phyloP scores from a whole-genome alignment of 2,329 filamentous ascomycete species.

The Colletotrichum sp. region DNA sequence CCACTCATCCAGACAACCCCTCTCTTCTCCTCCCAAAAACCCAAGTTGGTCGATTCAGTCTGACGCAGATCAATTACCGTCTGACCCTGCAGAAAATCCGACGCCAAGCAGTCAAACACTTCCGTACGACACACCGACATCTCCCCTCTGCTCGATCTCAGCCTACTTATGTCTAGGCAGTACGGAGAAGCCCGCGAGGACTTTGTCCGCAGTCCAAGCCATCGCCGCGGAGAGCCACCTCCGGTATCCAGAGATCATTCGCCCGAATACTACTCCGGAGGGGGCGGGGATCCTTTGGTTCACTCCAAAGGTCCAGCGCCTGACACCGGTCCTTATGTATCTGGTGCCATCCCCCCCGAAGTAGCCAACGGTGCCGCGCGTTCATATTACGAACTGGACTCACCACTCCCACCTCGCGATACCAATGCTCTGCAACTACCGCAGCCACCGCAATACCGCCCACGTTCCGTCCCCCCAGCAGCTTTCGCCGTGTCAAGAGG shows the following conservation, averaged over 20 bases:
- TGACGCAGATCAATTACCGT: not conserved
- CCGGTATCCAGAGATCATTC: slow-evolving; percentile 25
- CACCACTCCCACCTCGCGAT: not conserved
- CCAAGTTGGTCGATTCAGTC: not conserved
- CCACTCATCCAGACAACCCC: not conserved
- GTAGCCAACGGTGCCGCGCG: not conserved
- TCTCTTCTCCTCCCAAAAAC: not conserved
- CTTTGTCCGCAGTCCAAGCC: slow-evolving; percentile 25
- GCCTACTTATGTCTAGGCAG: slow-evolving; percentile 24
- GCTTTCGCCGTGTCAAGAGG: slow-evolving; percentile 5
- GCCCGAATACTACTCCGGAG: slow-evolving; percentile 36
- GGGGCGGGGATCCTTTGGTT: slow-evolving; percentile 18
- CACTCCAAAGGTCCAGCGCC: not conserved
- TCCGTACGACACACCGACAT: not conserved
- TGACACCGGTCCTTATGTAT: slow-evolving; percentile 1
- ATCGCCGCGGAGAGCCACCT: slow-evolving; percentile 27
- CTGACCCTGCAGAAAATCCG: not conserved
- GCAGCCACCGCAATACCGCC: slow-evolving; percentile 1
- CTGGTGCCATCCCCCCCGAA: not conserved
- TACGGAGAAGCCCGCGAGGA: slow-evolving; percentile 36
- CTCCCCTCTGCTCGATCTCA: not conserved
- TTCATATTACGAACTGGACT: slow-evolving; percentile 2
- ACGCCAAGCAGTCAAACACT: not conserved
- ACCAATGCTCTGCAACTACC: not conserved
- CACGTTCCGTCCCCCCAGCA: slow-evolving; percentile 22